Evolutionary conservation across 179 eudicot genomes (phyloP).

Genomic region (Sideroxylon spinosum): DNA sequence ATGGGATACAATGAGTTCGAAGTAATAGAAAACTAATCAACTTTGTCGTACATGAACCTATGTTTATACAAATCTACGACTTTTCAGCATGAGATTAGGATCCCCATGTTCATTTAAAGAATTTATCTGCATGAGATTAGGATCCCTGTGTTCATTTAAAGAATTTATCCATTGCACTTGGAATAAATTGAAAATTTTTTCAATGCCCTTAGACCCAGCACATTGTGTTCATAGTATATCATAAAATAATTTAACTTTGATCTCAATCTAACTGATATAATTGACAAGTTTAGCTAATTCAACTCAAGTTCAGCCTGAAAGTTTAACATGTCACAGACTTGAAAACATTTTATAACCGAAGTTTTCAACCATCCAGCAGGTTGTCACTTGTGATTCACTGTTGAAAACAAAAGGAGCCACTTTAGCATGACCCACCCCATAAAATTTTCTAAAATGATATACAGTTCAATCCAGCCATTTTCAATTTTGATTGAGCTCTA

Average conservation of each 20-base stretch:
- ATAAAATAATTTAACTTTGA: background rate
- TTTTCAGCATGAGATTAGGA: background rate
- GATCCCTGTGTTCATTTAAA: background rate
- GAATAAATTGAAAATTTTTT: background rate
- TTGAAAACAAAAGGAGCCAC: too few species aligned
- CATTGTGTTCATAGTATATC: background rate
- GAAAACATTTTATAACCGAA: too few species aligned
- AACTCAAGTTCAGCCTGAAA: too few species aligned
- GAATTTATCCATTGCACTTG: background rate
- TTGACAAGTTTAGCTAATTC: too few species aligned
- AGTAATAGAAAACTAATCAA: background rate
- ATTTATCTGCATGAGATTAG: background rate
- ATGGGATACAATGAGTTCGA: constrained; percentile 8
- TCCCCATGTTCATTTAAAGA: background rate
- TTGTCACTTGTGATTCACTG: too few species aligned
- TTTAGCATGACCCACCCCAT: too few species aligned
- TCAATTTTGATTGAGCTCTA: too few species aligned
- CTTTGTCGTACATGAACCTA: background rate
- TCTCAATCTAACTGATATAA: background rate
- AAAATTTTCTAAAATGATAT: too few species aligned
- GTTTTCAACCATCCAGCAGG: too few species aligned
- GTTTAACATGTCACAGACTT: too few species aligned
- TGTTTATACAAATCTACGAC: background rate
- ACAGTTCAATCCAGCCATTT: too few species aligned
- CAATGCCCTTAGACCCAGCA: background rate